Base-by-base conservation (phyloP, 1,139 yeast species). In the Yamadazyma mexicana region DNA sequence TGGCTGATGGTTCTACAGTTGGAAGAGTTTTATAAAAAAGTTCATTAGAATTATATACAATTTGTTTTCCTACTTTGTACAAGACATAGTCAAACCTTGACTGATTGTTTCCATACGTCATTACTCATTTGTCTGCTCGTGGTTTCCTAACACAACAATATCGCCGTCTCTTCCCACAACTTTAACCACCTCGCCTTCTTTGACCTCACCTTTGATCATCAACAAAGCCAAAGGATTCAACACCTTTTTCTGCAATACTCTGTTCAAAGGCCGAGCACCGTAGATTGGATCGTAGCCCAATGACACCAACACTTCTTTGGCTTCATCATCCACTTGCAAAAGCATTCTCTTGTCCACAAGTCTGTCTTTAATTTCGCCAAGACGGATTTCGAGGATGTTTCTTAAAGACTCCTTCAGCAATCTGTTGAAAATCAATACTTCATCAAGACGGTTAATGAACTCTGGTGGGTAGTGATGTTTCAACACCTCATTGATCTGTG, bases 251-350 rank as follows among this genome's bases (percentile, higher is more conserved):
- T 88, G 96, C 45, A 92, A 80, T 29, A 89, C 77, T 52, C 98
- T 78, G 69, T 92, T 92, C 58, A 92, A 75, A 6, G 98, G 98
- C 58, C 98, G 79, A 0, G 98, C 98, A 50, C 98, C 98, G 56
- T 91, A 92, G 33, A 81, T 62, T 24, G 88, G 88, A 56, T 91
- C 97, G 59, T 91, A 92, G 3, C 98, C 98, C 49, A 84, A 69
- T 27, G 83, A 82, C 5, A 91, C 83, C 32, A 92, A 69, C 83
- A 92, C 81, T 11, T 71, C 74, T 61, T 85, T 87, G 3, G 94
- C 94, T 10, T 73, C 78, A 11, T 71, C 74, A 1, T 75, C 55
- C 18, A 92, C 71, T 0, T 72, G 63, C 40, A 92, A 63, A 3
- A 62, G 66, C 54, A 92, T 92, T 54, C 96, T 75, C 61, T 91